These are phyloP conservation scores for Fusarium abutilonis DNA, from an alignment of 2,329 filamentous ascomycete genomes.

Conservation along the genomic window DNA sequence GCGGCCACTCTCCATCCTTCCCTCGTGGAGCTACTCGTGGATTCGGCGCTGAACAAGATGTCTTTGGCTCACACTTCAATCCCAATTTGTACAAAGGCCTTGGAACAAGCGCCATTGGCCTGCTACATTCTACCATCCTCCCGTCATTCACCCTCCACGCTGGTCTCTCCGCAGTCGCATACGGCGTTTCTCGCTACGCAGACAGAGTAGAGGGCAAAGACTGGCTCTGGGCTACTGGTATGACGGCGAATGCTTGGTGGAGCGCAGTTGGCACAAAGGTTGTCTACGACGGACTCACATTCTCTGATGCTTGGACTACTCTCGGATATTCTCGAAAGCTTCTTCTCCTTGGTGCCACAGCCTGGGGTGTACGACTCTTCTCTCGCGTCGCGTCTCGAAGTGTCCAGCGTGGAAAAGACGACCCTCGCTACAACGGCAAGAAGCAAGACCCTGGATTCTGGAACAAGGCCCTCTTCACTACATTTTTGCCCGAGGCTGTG, in stretches of 20 bases:
- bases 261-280: slow-evolving; percentile 16
- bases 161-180: slow-evolving; percentile 6
- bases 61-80: slow-evolving; percentile 19
- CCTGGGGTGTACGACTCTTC: slow-evolving; percentile 11
- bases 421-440: slow-evolving; percentile 8
- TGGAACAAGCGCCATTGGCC: slow-evolving; percentile 7
- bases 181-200: slow-evolving; percentile 12
- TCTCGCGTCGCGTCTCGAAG: slow-evolving; percentile 12
- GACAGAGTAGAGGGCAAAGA: slow-evolving; percentile 21
- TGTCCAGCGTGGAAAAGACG: slow-evolving; percentile 9
- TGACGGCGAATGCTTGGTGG: slow-evolving; percentile 29
- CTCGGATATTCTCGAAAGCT: slow-evolving; percentile 14
- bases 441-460: slow-evolving; percentile 9
- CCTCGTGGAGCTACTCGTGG: background rate
- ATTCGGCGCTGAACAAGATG: slow-evolving; percentile 10
- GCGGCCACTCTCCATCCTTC: background rate
- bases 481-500: slow-evolving; percentile 18
- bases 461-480: slow-evolving; percentile 6
- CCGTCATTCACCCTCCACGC: slow-evolving; percentile 17
- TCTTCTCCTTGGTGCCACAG: slow-evolving; percentile 2
- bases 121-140: slow-evolving; percentile 7
- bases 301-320: slow-evolving; percentile 5
- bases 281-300: background rate
- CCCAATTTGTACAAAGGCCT: slow-evolving; percentile 9
- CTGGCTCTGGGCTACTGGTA: slow-evolving; percentile 15